Percentiles rank a stretch among this genome's conserved stretches.
These are phyloP conservation scores for Aspergillus ochraceus DNA, from an alignment of 2,329 filamentous ascomycete genomes.

Conservation along the genomic window DNA sequence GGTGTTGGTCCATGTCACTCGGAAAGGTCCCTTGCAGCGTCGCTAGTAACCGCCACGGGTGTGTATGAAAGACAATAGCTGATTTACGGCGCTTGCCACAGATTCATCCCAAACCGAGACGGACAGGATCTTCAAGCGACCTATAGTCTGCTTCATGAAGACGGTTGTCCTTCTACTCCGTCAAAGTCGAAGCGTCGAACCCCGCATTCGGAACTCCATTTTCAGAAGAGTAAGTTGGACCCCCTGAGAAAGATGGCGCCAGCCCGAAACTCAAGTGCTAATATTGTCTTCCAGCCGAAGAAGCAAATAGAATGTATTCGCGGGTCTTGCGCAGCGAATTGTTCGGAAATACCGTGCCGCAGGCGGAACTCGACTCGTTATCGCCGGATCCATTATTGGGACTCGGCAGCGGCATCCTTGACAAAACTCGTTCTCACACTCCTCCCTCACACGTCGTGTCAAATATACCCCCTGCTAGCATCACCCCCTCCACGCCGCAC, in stretches of 20 bases:
- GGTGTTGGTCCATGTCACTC: not conserved
- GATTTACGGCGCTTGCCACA: conserved; percentile 39
- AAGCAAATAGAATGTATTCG: conserved; percentile 92
- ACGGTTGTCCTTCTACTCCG: conserved; percentile 88
- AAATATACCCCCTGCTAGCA: conserved; percentile 66
- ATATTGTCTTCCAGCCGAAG: conserved; percentile 62
- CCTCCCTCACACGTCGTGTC: conserved; percentile 69
- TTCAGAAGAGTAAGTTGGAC: conserved; percentile 74
- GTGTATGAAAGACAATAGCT: conserved; percentile 4
- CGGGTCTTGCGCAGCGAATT: conserved; percentile 84
- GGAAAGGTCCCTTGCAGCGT: not conserved
- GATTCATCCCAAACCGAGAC: conserved; percentile 92
- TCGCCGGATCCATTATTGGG: conserved; percentile 56
- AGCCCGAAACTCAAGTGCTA: conserved; percentile 12
- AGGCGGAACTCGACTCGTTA: conserved; percentile 65
- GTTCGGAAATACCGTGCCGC: conserved; percentile 87
- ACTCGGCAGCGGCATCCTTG: conserved; percentile 54
- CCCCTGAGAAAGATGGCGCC: conserved; percentile 6
- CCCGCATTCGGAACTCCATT: conserved; percentile 87
- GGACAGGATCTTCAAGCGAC: conserved; percentile 92
- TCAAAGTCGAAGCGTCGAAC: conserved; percentile 81
- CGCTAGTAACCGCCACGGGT: not conserved
- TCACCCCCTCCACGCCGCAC: conserved; percentile 92
- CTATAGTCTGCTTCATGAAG: conserved; percentile 87
- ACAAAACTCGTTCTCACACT: conserved; percentile 74